A percentile compares a stretch with the other conserved stretches of the same genome.
phyloP scores from a whole-genome alignment of 2,329 filamentous ascomycete species.

The Nigrograna mackinnonii region DNA sequence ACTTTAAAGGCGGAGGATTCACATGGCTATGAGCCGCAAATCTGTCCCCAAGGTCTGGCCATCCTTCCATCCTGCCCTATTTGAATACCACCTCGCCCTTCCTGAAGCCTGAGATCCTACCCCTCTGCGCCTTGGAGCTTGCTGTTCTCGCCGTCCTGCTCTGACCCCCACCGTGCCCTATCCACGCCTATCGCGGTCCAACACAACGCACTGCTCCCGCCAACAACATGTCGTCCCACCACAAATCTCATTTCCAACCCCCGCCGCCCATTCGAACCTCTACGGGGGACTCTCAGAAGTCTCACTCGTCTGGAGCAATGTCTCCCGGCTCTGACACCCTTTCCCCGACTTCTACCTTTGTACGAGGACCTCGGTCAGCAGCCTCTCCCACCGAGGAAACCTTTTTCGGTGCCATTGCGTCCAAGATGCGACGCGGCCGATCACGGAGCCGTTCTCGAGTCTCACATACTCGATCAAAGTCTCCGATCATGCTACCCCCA shows the following conservation, averaged over 20 bases:
- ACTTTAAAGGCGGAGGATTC: slow-evolving; percentile 12
- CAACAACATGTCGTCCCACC: slow-evolving; percentile 26
- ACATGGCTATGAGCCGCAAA: slow-evolving; percentile 28
- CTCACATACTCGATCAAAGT: slow-evolving; percentile 31
- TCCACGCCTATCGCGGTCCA: slow-evolving; percentile 1
- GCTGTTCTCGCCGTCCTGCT: background rate
- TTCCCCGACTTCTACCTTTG: slow-evolving; percentile 24
- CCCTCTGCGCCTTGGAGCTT: slow-evolving; percentile 9
- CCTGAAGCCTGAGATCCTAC: slow-evolving; percentile 4
- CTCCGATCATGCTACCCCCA: slow-evolving; percentile 33
- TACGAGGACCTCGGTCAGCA: slow-evolving; percentile 12
- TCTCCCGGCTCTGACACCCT: slow-evolving; percentile 19
- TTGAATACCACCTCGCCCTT: slow-evolving; percentile 13
- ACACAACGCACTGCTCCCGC: slow-evolving; percentile 2
- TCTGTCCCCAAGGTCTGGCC: slow-evolving; percentile 15
- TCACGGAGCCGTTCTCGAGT: slow-evolving; percentile 36
- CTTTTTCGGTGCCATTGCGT: slow-evolving; percentile 41
- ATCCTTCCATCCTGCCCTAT: slow-evolving; percentile 10
- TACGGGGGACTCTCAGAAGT: slow-evolving; percentile 30
- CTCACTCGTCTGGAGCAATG: slow-evolving; percentile 24
- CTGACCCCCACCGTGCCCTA: slow-evolving; percentile 5
- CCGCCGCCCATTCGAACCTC: slow-evolving; percentile 33
- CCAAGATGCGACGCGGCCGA: slow-evolving; percentile 33
- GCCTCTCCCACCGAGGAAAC: slow-evolving; percentile 30
- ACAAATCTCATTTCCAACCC: slow-evolving; percentile 25